These are phyloP conservation scores for Paecilomyces fulvus DNA, from an alignment of 2,329 filamentous ascomycete genomes.

Conservation along the genomic window DNA sequence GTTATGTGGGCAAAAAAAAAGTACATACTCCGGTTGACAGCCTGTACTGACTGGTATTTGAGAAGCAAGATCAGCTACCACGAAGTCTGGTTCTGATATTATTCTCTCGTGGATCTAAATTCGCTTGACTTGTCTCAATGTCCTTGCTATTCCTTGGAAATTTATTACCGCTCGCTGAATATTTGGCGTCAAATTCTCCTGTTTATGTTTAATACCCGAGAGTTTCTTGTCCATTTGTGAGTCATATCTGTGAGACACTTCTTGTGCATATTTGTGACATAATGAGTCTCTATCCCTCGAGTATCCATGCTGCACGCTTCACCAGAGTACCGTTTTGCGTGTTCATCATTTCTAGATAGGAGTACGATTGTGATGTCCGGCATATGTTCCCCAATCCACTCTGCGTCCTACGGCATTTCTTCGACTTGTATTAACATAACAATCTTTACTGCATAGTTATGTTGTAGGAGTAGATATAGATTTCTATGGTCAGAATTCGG, in stretches of 20 bases:
- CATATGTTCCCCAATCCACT: background rate
- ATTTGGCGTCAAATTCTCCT: background rate
- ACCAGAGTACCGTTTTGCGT: background rate
- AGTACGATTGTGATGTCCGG: background rate
- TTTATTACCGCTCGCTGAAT: background rate
- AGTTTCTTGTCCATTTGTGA: background rate
- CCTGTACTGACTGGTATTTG: background rate
- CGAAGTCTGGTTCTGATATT: background rate
- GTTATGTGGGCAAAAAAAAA: background rate
- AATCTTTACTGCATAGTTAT: background rate
- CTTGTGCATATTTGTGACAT: background rate
- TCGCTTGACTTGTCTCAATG: background rate
- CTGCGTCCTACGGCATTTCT: background rate
- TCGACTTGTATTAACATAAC: background rate
- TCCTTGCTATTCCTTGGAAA: background rate
- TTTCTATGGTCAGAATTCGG: too few relatives aligned
- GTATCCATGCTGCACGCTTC: background rate
- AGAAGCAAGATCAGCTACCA: background rate
- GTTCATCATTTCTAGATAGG: background rate
- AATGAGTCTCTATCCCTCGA: background rate
- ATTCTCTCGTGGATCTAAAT: background rate
- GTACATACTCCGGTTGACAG: background rate
- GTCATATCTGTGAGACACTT: background rate
- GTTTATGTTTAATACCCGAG: background rate
- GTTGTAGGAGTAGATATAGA: background rate